Base-by-base conservation (phyloP, 2,329 filamentous ascomycete species). In the Fusarium sp. region DNA sequence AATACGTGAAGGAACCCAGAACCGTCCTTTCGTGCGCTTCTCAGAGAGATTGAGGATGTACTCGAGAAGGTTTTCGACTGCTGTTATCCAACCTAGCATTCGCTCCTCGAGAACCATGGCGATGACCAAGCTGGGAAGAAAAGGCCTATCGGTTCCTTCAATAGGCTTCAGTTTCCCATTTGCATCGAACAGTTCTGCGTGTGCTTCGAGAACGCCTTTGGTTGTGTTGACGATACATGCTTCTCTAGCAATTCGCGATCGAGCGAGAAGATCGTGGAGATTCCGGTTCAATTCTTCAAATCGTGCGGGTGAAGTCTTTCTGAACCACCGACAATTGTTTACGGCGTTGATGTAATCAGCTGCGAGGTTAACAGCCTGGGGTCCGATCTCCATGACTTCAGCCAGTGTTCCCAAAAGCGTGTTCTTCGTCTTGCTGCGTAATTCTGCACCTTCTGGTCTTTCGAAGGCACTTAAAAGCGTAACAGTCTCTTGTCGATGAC, bases 101-200 rank as follows among this genome's bases (percentile, higher is more conserved):
- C 81, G 78, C 71, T 86, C 83, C 56, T 86, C 83, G 10, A 84
- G 77, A 6, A 85, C 81, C 81, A 86, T 84, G 16, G 80, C 79
- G 6, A 84, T 65, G 4, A 84, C 75, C n/a, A 86, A 77, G 1
- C 80, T 82, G 0, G 78, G 75, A 3, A 85, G 60, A 10, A 76
- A 72, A 0, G 76, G 74, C 7, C 76, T 69, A 0, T 74, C 70
- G 4, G 56, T 30, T 12, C 72, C 65, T 5, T 74, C 71, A 0
- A 75, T 60, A 2, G 73, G 22, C 20, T 78, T 80, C 1, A 84
- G 61, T 6, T 74, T 72, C 3, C 82, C 83, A n/a, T 78, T 64
- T 4, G 79, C 76, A 32, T 84, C 81, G 56, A 84, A 85, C 0
- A 84, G 63, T 18, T 82, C 78, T 2, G 75, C 75, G 51, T 85